phyloP scores from a whole-genome alignment of 805 yeast genomes.

The Ogataea allantospora region DNA sequence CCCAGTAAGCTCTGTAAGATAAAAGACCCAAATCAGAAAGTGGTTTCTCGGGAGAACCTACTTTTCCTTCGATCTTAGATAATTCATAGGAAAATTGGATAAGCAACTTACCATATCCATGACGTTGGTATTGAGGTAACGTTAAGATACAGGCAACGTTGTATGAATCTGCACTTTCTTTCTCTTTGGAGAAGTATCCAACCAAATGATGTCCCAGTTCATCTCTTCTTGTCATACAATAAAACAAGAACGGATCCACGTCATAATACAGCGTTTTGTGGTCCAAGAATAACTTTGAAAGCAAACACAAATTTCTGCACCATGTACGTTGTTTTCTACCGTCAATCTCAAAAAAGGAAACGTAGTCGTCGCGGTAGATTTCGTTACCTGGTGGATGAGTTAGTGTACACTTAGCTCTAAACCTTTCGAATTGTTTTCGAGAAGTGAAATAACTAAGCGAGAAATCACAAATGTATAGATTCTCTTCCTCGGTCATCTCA shows the following conservation, averaged over 20 bases:
- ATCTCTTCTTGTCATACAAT: conserved; percentile 90
- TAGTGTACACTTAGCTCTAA: conserved; percentile 80
- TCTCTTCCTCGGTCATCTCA: conserved; percentile 90
- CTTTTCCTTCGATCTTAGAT: conserved; percentile 82
- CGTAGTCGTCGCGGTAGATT: conserved; percentile 87
- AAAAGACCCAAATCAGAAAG: conserved; percentile 89
- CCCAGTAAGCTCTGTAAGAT: conserved; percentile 95
- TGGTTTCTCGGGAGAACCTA: conserved; percentile 98
- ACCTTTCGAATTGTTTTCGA: conserved; percentile 86
- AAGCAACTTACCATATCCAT: conserved; percentile 87
- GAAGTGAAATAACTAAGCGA: conserved; percentile 88
- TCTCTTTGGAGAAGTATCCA: conserved; percentile 95
- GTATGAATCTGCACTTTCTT: conserved; percentile 91
- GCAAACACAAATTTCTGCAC: conserved; percentile 91
- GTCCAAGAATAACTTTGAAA: conserved; percentile 88
- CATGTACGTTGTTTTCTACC: conserved; percentile 95
- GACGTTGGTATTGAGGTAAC: conserved; percentile 92
- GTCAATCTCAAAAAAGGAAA: conserved; percentile 95
- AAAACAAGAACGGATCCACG: conserved; percentile 95
- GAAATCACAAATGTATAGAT: conserved; percentile 87
- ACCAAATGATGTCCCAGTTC: conserved; percentile 93
- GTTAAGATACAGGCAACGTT: conserved; percentile 97
- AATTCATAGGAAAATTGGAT: conserved; percentile 93
- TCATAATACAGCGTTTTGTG: conserved; percentile 96
- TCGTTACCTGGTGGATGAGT: conserved; percentile 99